A percentile compares a stretch with the other conserved stretches of the same genome.
phyloP scores from a whole-genome alignment of 2,329 filamentous ascomycete species.

The Diaporthe sp. region DNA sequence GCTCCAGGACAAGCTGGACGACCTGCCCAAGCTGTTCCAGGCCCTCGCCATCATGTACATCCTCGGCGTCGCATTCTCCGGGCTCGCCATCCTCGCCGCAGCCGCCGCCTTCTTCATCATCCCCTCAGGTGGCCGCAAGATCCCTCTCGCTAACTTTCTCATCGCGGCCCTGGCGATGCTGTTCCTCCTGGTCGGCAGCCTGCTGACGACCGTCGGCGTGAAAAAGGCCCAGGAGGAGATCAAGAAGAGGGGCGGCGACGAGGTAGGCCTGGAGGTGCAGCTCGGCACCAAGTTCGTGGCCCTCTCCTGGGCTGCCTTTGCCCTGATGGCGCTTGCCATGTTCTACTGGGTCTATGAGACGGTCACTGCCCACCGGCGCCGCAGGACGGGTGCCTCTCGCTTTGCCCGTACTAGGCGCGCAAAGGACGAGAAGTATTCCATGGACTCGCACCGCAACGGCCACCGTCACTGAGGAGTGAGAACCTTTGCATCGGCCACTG shows the following conservation, averaged over 20 bases:
- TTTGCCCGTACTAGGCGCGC: background rate
- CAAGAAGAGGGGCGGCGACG: conserved; percentile 52
- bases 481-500: too few relatives aligned
- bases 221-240: conserved; percentile 53
- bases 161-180: conserved; percentile 50
- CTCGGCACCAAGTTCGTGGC: conserved; percentile 56
- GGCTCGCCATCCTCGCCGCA: conserved; percentile 54
- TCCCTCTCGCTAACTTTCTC: conserved; percentile 49
- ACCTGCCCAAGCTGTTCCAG: conserved; percentile 60
- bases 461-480: background rate
- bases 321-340: conserved; percentile 51
- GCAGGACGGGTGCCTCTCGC: conserved; percentile 38
- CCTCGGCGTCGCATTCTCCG: conserved; percentile 53
- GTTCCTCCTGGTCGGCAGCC: conserved; percentile 52
- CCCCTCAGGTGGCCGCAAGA: conserved; percentile 29
- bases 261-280: conserved; percentile 56
- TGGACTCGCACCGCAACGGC: conserved; percentile 25
- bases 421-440: conserved; percentile 25
- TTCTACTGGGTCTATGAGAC: conserved; percentile 54
- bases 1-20: conserved; percentile 58
- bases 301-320: conserved; percentile 60
- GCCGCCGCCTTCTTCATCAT: conserved; percentile 45
- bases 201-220: conserved; percentile 53
- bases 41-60: conserved; percentile 61
- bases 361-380: conserved; percentile 43